A percentile compares a stretch with the other conserved stretches of the same genome.
Conservation (phyloP, 441 rosid genomes). For the Brassica hybrid region DNA sequence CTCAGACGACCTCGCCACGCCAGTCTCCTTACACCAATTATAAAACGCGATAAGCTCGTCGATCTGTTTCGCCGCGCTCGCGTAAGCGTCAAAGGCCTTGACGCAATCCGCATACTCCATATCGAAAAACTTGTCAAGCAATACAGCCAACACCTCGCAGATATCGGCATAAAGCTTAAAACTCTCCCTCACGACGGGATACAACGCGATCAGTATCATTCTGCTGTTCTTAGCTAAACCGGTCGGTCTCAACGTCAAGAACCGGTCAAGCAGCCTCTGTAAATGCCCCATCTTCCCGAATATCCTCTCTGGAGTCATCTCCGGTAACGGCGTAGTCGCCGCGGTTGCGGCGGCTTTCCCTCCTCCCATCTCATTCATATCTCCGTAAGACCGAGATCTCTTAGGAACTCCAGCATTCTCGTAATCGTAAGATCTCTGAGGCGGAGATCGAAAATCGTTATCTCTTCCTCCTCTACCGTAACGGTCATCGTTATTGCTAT, state of each 20-base stretch:
- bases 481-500: slow-evolving; percentile 56
- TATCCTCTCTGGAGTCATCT: slow-evolving; percentile 85
- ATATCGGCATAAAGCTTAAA: slow-evolving; percentile 59
- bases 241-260: slow-evolving; percentile 53
- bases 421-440: slow-evolving; percentile 63
- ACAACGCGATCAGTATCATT: slow-evolving; percentile 55
- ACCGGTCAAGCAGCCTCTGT: slow-evolving; percentile 85
- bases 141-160: slow-evolving; percentile 55
- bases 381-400: slow-evolving; percentile 86
- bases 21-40: slow-evolving; percentile 63
- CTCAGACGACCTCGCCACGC: slow-evolving; percentile 66
- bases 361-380: slow-evolving; percentile 61
- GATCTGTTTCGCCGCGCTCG: slow-evolving; percentile 58
- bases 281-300: slow-evolving; percentile 89
- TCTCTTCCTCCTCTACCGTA: slow-evolving; percentile 50
- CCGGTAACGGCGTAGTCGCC: slow-evolving; percentile 63
- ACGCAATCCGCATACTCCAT: slow-evolving; percentile 66
- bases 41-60: slow-evolving; percentile 63
- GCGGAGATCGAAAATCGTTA: slow-evolving; percentile 75
- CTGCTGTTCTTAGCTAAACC: slow-evolving; percentile 60
- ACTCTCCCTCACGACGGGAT: slow-evolving; percentile 62
- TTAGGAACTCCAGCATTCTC: slow-evolving; percentile 58
- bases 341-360: slow-evolving; percentile 12
- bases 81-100: slow-evolving; percentile 59
- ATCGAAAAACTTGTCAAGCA: slow-evolving; percentile 56